phyloP scores from a whole-genome alignment of 179 eudicot species.

The Dionaea muscipula region DNA sequence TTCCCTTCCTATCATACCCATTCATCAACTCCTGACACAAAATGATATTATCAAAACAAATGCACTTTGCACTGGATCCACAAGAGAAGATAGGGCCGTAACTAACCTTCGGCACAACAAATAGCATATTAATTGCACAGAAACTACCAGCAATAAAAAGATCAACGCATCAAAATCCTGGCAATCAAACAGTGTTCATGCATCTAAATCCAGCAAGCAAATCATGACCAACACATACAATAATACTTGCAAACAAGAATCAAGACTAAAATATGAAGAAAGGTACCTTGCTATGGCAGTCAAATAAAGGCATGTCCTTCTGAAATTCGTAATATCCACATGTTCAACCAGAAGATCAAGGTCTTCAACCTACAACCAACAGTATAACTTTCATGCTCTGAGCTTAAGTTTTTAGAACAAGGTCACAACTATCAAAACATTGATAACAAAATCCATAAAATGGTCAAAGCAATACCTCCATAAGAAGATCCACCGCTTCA shows the following conservation, averaged over 20 bases:
- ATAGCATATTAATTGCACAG: too few species aligned
- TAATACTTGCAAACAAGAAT: not conserved
- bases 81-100: not conserved
- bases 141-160: too few species aligned
- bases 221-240: too few species aligned
- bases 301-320: constrained; percentile 71
- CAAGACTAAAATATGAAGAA: not conserved
- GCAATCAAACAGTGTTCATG: too few species aligned
- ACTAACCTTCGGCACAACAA: not conserved
- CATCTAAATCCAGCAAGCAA: too few species aligned
- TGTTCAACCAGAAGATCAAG: constrained; percentile 65
- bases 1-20: not conserved
- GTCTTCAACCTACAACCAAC: constrained; percentile 58
- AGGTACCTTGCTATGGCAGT: constrained; percentile 75
- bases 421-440: not conserved
- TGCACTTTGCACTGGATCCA: not conserved
- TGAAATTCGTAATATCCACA: constrained; percentile 58
- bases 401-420: too few species aligned
- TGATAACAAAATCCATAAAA: too few species aligned
- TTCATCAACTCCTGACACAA: not conserved
- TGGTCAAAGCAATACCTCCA: constrained; percentile 87
- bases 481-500: constrained; percentile 95
- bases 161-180: too few species aligned
- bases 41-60: not conserved
- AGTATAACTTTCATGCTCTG: not conserved